Percentiles rank a stretch among this genome's conserved stretches.
Conservation (phyloP, 805 yeast genomes). For the Candida glaebosa region DNA sequence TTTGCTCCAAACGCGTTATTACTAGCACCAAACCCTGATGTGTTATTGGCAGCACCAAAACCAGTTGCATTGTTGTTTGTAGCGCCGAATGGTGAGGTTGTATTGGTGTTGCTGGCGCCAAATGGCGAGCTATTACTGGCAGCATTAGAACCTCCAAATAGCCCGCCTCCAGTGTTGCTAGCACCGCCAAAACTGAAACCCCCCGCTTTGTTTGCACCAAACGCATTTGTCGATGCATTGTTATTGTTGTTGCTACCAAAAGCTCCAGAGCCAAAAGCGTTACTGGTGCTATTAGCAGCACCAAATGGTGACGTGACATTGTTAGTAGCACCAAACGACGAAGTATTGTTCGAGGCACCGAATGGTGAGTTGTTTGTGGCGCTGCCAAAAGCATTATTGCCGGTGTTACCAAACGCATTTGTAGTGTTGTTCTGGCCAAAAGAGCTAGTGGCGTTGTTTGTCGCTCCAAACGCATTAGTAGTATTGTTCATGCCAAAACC, state of each 20-base stretch:
- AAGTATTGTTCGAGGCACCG: constrained; percentile 10
- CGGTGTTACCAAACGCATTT: constrained; percentile 13
- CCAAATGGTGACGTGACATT: constrained; percentile 10
- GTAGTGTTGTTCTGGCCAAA: constrained; percentile 36
- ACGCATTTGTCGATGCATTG: constrained; percentile 3
- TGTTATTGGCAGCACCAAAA: constrained; percentile 28
- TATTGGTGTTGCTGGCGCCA: constrained; percentile 25
- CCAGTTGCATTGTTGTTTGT: constrained; percentile 15
- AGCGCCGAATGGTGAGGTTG: constrained; percentile 14
- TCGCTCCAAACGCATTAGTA: constrained; percentile 16
- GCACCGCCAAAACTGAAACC: background rate
- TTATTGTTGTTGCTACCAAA: constrained; percentile 15
- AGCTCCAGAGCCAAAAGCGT: constrained; percentile 16
- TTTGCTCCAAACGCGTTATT: constrained; percentile 20
- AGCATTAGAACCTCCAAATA: constrained; percentile 6
- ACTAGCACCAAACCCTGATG: constrained; percentile 18
- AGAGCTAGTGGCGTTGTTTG: constrained; percentile 13
- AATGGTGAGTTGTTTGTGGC: constrained; percentile 8
- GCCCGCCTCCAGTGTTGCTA: constrained; percentile 1
- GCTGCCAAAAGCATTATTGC: constrained; percentile 16
- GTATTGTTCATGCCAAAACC: constrained; percentile 27
- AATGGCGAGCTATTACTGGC: constrained; percentile 13
- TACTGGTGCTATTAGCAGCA: constrained; percentile 5
- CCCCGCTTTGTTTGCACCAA: constrained; percentile 5
- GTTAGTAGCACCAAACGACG: constrained; percentile 11